Conservation (phyloP, 2,329 filamentous ascomycete species). For the Penicillium occitanis region DNA sequence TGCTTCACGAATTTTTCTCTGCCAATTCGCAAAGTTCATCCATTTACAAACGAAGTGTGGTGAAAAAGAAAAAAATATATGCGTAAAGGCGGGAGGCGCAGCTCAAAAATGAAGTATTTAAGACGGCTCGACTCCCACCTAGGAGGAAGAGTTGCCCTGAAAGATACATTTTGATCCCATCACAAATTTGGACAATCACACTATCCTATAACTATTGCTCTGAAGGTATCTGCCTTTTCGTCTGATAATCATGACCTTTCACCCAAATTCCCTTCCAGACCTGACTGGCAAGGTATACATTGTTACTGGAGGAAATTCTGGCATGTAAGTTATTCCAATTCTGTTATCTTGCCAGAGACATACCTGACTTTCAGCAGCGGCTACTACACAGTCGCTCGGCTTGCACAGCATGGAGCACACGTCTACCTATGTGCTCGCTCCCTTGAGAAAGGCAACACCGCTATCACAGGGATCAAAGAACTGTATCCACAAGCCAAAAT, state of each 20-base stretch:
- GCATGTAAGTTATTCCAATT: slow-evolving; percentile 40
- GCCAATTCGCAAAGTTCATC: neutral
- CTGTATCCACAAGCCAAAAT: slow-evolving; percentile 42
- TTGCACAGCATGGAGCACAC: slow-evolving; percentile 41
- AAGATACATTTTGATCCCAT: neutral
- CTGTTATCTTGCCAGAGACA: neutral
- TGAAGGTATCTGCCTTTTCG: neutral
- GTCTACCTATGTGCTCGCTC: slow-evolving; percentile 43
- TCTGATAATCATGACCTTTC: slow-evolving; percentile 37
- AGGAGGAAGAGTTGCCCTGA: neutral
- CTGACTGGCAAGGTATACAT: slow-evolving; percentile 47
- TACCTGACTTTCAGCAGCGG: slow-evolving; percentile 24
- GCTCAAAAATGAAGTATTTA: neutral
- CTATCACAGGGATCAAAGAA: slow-evolving; percentile 29
- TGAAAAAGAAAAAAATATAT: too few relatives aligned
- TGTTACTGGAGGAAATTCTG: slow-evolving; percentile 49
- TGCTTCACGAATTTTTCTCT: neutral
- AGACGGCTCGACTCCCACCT: neutral
- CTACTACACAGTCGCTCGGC: slow-evolving; percentile 37
- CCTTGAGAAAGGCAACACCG: slow-evolving; percentile 31
- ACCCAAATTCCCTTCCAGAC: slow-evolving; percentile 45
- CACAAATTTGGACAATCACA: neutral
- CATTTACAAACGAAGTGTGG: neutral
- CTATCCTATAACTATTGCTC: neutral
- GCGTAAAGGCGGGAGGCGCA: neutral